Base-by-base conservation (phyloP, 768 basidiomycete species). In the Trametes cingulata region DNA sequence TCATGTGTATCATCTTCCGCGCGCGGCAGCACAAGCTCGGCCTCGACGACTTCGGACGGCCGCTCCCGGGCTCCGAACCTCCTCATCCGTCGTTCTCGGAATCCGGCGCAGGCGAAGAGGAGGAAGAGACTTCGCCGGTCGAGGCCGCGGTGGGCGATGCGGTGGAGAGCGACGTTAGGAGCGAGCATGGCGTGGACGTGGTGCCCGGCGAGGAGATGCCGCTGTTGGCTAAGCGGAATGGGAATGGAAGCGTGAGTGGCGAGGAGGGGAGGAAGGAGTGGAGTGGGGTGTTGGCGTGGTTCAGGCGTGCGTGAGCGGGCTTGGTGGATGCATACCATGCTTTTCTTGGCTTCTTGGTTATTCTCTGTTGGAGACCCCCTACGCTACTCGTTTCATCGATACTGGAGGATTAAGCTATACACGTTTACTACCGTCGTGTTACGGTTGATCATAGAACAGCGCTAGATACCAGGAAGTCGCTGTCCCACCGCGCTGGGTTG, bases 1-100 rank as follows among this genome's bases (percentile, higher is more conserved):
- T 81, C 58, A 90, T 98, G 85, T 99, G 97, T 68, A 70, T 97
- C 12, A 65, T 80, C 8, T 98, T 93, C 91, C 93, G 89, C 73
- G 64, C 84, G 35, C 83, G 95, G 14, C 95, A 98, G 69, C 78
- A 73, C 49, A 75, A 77, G 39, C 80, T 92, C 17, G 83, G 85
- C 15, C 82, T 98, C 50, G 93, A 98, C 69, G 95, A 98, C 73
- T 98, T 97, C 68, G 95, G 95, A 1, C 78, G 81, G 39, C 82
- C 86, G 0, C 69, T 84, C 36, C 50, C 61, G 35, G 41, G 27
- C 15, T 36, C 57, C 19, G 29, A 33, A 4, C 54, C 37, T 15
- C 63, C 48, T 27, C 27, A 37, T 24, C 49, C 54, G 33, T 56
- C 22, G 6, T 27, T 29, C 17, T 39, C 33, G 6, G 39, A 22